phyloP scores from a whole-genome alignment of 805 yeast genomes.

The Yamadazyma takamatsuzukensis region DNA sequence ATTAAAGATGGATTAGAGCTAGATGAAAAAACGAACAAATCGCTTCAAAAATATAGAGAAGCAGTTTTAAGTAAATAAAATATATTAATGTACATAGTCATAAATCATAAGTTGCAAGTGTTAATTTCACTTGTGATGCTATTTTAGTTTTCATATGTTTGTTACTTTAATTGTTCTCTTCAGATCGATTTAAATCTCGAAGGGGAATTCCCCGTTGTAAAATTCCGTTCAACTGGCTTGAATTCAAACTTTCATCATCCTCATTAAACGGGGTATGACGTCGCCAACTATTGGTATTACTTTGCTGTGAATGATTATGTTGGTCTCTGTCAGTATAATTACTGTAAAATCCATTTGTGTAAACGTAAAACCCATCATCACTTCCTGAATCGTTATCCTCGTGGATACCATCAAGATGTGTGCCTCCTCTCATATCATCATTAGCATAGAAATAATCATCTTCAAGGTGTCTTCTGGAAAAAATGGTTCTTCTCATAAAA shows the following conservation, averaged over 20 bases:
- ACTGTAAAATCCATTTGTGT: conserved; percentile 39
- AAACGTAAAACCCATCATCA: conserved; percentile 43
- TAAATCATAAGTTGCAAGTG: too few species aligned
- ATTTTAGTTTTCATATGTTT: too few species aligned
- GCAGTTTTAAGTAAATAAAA: too few species aligned
- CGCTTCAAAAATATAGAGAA: too few species aligned
- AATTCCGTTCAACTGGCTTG: conserved; percentile 9
- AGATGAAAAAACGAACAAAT: too few species aligned
- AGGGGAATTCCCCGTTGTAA: conserved; percentile 4
- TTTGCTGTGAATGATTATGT: conserved; percentile 12
- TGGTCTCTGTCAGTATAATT: conserved; percentile 16
- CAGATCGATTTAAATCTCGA: too few species aligned
- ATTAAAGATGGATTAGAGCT: neutral
- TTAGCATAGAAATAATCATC: conserved; percentile 25
- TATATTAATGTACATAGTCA: too few species aligned
- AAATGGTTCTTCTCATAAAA: conserved; percentile 64
- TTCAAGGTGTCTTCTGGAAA: conserved; percentile 43
- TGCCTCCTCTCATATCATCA: conserved; percentile 32
- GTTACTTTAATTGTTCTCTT: too few species aligned
- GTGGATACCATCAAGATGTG: conserved; percentile 11
- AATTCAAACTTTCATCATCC: conserved; percentile 12
- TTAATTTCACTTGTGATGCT: too few species aligned
- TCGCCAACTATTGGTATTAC: conserved; percentile 15
- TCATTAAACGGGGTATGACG: conserved; percentile 14
- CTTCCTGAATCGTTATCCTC: conserved; percentile 25